Conservation (phyloP, 345 rosid genomes). For the Anastatica hierochuntica region DNA sequence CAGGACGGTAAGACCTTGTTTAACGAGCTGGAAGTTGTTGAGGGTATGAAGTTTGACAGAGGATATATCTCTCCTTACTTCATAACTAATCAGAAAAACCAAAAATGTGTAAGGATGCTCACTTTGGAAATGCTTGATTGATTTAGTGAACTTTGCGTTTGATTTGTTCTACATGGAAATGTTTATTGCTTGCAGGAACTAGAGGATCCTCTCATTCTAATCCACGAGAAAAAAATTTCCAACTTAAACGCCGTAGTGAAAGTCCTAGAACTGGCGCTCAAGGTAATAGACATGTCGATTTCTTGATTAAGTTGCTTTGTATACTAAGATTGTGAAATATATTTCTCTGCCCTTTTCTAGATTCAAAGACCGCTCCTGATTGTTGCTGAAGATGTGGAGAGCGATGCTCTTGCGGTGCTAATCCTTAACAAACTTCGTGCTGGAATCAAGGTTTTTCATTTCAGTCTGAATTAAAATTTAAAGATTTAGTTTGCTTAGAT, state of each 20-base stretch:
- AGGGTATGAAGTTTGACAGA: slow-evolving; percentile 97
- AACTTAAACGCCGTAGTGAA: slow-evolving; percentile 68
- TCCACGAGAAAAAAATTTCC: slow-evolving; percentile 94
- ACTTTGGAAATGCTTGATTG: slow-evolving; percentile 1
- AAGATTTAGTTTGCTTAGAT: neutral
- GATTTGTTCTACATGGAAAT: slow-evolving; percentile 1
- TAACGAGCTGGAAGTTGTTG: slow-evolving; percentile 94
- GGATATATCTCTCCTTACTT: slow-evolving; percentile 97
- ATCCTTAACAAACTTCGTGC: slow-evolving; percentile 92
- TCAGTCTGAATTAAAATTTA: neutral
- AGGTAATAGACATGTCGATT: slow-evolving; percentile 37
- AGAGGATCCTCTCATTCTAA: slow-evolving; percentile 88
- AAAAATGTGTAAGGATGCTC: slow-evolving; percentile 69
- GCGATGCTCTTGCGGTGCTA: slow-evolving; percentile 82
- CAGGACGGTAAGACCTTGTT: slow-evolving; percentile 92
- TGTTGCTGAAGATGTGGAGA: slow-evolving; percentile 93
- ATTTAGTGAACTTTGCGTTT: neutral
- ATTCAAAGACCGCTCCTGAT: slow-evolving; percentile 79
- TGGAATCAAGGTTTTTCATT: slow-evolving; percentile 69
- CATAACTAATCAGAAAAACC: slow-evolving; percentile 77
- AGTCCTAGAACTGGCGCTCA: slow-evolving; percentile 84
- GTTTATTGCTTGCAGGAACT: slow-evolving; percentile 56
- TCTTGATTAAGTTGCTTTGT: neutral
- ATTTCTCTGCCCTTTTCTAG: slow-evolving; percentile 32
- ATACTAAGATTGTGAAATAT: neutral